Evolutionary conservation across 495 filamentous ascomycete genomes (phyloP), one percentile per base, ranked within the genome.

Genomic region (Aspergillus funiculosus): DNA sequence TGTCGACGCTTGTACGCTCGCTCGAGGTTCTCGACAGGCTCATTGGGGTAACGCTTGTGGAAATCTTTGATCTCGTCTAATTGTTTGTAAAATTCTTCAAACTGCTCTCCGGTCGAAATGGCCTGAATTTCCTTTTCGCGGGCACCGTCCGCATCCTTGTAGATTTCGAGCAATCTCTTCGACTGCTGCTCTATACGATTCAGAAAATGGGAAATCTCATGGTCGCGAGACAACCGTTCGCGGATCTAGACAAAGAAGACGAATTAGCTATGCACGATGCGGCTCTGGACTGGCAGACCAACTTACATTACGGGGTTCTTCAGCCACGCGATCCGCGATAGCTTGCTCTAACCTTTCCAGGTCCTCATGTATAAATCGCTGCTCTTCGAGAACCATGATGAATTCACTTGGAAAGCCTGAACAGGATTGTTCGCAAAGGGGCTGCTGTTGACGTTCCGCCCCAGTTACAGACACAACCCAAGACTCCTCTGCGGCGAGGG

Each of bases 11-110:
- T 85, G 66, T 98, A 97, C 46, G 89, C 87, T 45, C 81, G 76
- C 68, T 98, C 92, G 9, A 96, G 79, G 58, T 97, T 95, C 62
- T 97, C 94, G 20, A 94, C 86, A 2, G 85, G 90, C 58, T 95
- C 88, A 62, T 94, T 94, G 0, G 90, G 94, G 51, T 98, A 96
- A 49, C 82, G 81, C 39, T 83, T 78, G 66, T 96, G 89, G 56
- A 90, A 94, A 35, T 85, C 80, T 53, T 87, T 94, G 59, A 94
- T 86, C 2, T 79, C 77, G 41, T 74, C 65, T 4, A 95, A 66
- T 56, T 94, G 87, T 45, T 83, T 86, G 68, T 94, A 90, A 66
- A 98, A 97, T 52, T 87, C 84, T 34, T 94, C 88, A 54, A 94
- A 91, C 2, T 87, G 80, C 50, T 98, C 92, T 46, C 89, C 90